A percentile compares a stretch with the other conserved stretches of the same genome.
These are phyloP conservation scores for Aspergillus brunneoviolaceus DNA, from an alignment of 2,329 filamentous ascomycete species.

Conservation along the genomic window DNA sequence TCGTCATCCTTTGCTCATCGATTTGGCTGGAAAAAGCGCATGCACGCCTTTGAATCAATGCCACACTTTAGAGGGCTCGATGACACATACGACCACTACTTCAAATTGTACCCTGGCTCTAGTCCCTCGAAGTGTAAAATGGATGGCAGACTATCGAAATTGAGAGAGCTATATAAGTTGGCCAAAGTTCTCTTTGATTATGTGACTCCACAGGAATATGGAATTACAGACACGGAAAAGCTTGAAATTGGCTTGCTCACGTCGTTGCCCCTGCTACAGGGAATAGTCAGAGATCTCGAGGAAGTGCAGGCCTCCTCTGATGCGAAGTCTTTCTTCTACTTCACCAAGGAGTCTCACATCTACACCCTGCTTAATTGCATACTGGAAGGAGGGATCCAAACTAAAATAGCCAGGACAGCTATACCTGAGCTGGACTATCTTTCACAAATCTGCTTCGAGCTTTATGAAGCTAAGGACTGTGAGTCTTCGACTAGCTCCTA, in stretches of 20 bases:
- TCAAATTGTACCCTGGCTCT: constrained; percentile 81
- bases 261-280: constrained; percentile 86
- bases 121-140: constrained; percentile 73
- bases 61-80: constrained; percentile 49
- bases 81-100: constrained; percentile 68
- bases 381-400: constrained; percentile 91
- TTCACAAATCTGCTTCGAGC: constrained; percentile 94
- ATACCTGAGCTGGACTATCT: constrained; percentile 98
- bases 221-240: constrained; percentile 92
- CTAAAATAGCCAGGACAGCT: constrained; percentile 90
- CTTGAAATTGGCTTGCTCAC: constrained; percentile 97
- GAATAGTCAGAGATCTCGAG: constrained; percentile 95
- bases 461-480: constrained; percentile 90
- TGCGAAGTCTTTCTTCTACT: constrained; percentile 96
- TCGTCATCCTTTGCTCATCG: constrained; percentile 38
- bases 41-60: constrained; percentile 47
- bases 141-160: constrained; percentile 79
- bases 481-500: constrained; percentile 81
- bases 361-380: constrained; percentile 98
- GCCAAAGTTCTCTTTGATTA: constrained; percentile 97
- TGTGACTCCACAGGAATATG: constrained; percentile 97
- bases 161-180: constrained; percentile 88
- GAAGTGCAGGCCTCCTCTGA: constrained; percentile 94
- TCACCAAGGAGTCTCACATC: constrained; percentile 98
- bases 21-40: constrained; percentile 53